Percentiles rank a stretch among this genome's conserved stretches.
Evolutionary conservation across 202 grass and related monocot species (phyloP).

Genomic region (Panicum hallii): DNA sequence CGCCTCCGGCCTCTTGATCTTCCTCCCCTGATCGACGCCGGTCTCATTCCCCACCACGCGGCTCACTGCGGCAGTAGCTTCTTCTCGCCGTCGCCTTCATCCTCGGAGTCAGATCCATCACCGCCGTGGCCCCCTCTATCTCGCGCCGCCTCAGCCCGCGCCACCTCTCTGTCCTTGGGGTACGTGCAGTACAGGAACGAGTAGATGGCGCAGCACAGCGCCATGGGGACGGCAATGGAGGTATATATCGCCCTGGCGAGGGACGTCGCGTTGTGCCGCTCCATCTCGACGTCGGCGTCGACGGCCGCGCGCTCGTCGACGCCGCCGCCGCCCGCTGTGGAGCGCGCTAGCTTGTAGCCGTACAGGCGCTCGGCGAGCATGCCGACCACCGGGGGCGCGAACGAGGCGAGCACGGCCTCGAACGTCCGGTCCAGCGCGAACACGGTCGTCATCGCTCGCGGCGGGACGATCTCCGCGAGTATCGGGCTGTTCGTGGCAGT

Average conservation of each 20-base stretch:
- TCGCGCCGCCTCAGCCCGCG: conserved; percentile 48
- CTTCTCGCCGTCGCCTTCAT: conserved; percentile 25
- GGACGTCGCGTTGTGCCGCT: conserved; percentile 68
- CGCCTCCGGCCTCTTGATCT: background rate
- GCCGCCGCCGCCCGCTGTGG: conserved; percentile 19
- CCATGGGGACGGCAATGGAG: conserved; percentile 65
- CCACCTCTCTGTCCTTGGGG: conserved; percentile 79
- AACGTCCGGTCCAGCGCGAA: conserved; percentile 78
- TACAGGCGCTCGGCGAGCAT: conserved; percentile 74
- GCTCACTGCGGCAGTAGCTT: conserved; percentile 30
- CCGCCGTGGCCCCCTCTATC: conserved; percentile 18
- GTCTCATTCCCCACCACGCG: background rate
- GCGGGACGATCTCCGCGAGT: conserved; percentile 86
- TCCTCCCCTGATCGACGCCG: background rate
- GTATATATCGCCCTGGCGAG: conserved; percentile 81
- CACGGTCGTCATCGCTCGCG: conserved; percentile 76
- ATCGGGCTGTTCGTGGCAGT: conserved; percentile 82
- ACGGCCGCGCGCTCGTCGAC: background rate
- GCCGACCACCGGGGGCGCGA: conserved; percentile 81
- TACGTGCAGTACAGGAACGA: conserved; percentile 83
- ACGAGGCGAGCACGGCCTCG: conserved; percentile 83
- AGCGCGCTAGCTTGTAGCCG: conserved; percentile 55
- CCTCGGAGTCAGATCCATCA: conserved; percentile 29
- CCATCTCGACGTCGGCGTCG: conserved; percentile 23
- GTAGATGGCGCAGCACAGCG: conserved; percentile 71